Base-by-base conservation (phyloP, 2,329 filamentous ascomycete genomes). In the Fusarium chlamydosporum region DNA sequence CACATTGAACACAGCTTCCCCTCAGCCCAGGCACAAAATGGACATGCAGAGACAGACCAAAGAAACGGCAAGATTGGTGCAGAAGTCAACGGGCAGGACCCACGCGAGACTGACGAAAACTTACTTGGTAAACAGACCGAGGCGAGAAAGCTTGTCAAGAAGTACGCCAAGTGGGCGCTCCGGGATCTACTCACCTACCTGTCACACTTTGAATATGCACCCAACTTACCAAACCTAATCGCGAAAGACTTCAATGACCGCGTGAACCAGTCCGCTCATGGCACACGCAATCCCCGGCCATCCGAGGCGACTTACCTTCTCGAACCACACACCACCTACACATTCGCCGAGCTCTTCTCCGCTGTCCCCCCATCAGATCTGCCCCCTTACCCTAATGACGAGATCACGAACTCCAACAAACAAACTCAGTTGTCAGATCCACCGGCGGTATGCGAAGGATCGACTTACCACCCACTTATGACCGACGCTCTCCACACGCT, bases 381-480 rank as follows among this genome's bases (percentile, higher is more conserved):
- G 2, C 91, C 92, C 1, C 83, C 87, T 0, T 94, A 90, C 72
- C 91, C 91, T 4, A 80, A 81, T 45, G 82, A 79, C 8, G 78
- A 81, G 2, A 51, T 81, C 18, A 67, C 77, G 29, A 77, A 61
- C 55, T 75, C 45, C 4, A 31, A 40, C 11, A 56, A 64, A 8
- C 74, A 79, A 15, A 64, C 77, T 6, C 47, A 60, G 35, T 68
- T 80, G 34, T 76, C 82, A 59, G 79, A 78, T 27, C 75, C 76
- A 13, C 40, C 55, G 26, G 23, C 15, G 37, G 70, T 72, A n/a
- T 76, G 74, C 47, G 79, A 80, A 57, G 72, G 63, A 54, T 68
- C 75, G 29, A 96, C 92, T 1, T 96, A 93, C 76, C 93, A 96
- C 73, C 93, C 93, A 0, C 84, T 96, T 10, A 83, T 96, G 12